Evolutionary conservation across 768 basidiomycete species (phyloP).

Genomic region (Gymnopilus dilepis): DNA sequence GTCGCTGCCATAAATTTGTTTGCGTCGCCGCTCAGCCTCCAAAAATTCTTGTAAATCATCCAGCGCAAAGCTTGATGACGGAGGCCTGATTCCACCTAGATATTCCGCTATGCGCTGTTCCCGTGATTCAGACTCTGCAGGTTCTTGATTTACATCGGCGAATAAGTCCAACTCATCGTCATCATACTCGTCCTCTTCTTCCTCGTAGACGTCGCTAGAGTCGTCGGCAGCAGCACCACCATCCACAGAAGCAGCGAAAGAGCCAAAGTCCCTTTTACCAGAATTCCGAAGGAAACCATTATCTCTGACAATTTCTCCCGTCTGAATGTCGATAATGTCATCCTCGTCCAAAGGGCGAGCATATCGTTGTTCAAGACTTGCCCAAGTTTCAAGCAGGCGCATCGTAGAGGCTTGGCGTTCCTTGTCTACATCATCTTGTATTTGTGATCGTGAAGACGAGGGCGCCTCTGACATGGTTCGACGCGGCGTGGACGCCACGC

Average conservation of each 20-base stretch:
- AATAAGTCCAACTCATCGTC: constrained; percentile 66
- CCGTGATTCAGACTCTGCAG: constrained; percentile 35
- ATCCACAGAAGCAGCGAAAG: constrained; percentile 46
- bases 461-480: constrained; percentile 34
- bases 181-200: constrained; percentile 60
- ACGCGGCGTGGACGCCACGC: constrained; percentile 52
- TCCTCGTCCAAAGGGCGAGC: constrained; percentile 73
- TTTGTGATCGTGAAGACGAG: constrained; percentile 35
- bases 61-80: neutral
- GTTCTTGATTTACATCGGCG: constrained; percentile 35
- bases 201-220: constrained; percentile 48
- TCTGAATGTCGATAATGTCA: constrained; percentile 75
- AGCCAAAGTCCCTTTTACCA: constrained; percentile 55
- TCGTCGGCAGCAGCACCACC: constrained; percentile 43
- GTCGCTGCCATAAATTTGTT: constrained; percentile 52
- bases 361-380: constrained; percentile 71
- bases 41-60: constrained; percentile 71
- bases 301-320: constrained; percentile 67
- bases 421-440: constrained; percentile 50
- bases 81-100: constrained; percentile 17
- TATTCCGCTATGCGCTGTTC: constrained; percentile 33
- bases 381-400: constrained; percentile 69
- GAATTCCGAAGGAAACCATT: constrained; percentile 65
- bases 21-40: constrained; percentile 62
- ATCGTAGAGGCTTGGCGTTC: constrained; percentile 61